A percentile compares a stretch with the other conserved stretches of the same genome.
These are phyloP conservation scores for Exophiala dermatitidis DNA, from an alignment of 2,329 filamentous ascomycete species.

Conservation along the genomic window DNA sequence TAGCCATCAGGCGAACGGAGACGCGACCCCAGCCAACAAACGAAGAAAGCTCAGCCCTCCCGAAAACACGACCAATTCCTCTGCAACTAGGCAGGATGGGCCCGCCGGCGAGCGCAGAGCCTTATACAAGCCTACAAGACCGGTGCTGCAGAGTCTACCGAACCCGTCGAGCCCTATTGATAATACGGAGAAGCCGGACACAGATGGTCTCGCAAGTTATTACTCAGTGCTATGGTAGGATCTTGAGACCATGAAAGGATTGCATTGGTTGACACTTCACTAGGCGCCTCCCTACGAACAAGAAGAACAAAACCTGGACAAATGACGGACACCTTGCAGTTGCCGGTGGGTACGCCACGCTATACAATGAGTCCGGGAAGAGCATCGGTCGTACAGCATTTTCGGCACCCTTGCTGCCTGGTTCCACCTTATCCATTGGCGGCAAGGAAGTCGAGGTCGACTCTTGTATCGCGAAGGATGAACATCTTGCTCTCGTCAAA, in stretches of 20 bases:
- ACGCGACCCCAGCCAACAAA: constrained; percentile 29
- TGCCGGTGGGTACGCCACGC: constrained; percentile 49
- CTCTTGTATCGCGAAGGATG: constrained; percentile 42
- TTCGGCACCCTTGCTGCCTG: constrained; percentile 51
- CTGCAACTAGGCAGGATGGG: not conserved
- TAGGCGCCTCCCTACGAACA: constrained; percentile 56
- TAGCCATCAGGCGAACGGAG: constrained; percentile 10
- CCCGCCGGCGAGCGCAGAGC: not conserved
- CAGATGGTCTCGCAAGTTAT: constrained; percentile 19
- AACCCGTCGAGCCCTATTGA: constrained; percentile 33
- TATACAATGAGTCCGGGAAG: constrained; percentile 58
- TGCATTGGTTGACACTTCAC: not conserved
- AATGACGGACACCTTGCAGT: constrained; percentile 61
- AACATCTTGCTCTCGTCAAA: constrained; percentile 11
- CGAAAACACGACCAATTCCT: constrained; percentile 8
- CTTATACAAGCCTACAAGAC: constrained; percentile 1
- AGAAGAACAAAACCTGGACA: constrained; percentile 73
- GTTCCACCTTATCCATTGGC: constrained; percentile 54
- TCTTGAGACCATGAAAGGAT: not conserved
- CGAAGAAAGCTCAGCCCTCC: constrained; percentile 32
- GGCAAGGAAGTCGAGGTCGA: constrained; percentile 66
- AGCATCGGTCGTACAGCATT: constrained; percentile 54
- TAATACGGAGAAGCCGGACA: constrained; percentile 17
- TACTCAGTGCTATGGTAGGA: constrained; percentile 37
- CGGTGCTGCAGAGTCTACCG: constrained; percentile 19